Base-by-base conservation (phyloP, 352 stramenopile genomes). In the Pythium dissimile region DNA sequence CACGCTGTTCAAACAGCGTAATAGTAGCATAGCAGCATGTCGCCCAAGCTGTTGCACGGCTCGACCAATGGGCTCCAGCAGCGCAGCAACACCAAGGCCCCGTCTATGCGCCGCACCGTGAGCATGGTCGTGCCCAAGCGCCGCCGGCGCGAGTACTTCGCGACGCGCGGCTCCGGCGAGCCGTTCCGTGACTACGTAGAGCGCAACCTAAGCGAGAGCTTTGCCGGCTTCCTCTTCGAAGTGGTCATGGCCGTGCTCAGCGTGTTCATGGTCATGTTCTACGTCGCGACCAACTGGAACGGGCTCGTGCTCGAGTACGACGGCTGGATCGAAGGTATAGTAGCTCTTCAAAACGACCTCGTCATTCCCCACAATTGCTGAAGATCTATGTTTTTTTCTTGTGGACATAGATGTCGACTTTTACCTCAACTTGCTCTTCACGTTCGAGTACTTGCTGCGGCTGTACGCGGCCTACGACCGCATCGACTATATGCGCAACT, bases 131-230 rank as follows among this genome's bases (percentile, higher is more conserved):
- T 59, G 1, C 53, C 67, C 47, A 75, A 69, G 54, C 67, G 58
- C 47, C 61, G 54, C 45, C 71, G 66, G 45, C 64, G 67, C 41
- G 45, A 75, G 35, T 75, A 73, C 54, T 73, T 78, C 42, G 39
- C 60, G 3, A 42, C 61, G 26, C 64, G 72, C 28, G 62, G 67
- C 23, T 59, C 64, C 1, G 80, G 68, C 13, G 83, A 92, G 48
- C 61, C 62, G 2, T 43, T 83, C 13, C 80, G 77, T 16, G 74
- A 86, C 39, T 92, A 77, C 76, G 67, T 88, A 43, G 78, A 88
- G 26, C 78, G 83, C 37, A 92, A 88, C 42, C 73, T 90, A 10
- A 77, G 89, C 59, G 81, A 80, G 30, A 86, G 80, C 26, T 72
- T 76, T 11, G 71, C 66, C 5, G 79, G 73, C 13, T 84, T 54